Percentiles rank a stretch among this genome's conserved stretches.
phyloP scores from a whole-genome alignment of 225 moss, liverwort and hornwort species.

The Sphagnum tenellum region DNA sequence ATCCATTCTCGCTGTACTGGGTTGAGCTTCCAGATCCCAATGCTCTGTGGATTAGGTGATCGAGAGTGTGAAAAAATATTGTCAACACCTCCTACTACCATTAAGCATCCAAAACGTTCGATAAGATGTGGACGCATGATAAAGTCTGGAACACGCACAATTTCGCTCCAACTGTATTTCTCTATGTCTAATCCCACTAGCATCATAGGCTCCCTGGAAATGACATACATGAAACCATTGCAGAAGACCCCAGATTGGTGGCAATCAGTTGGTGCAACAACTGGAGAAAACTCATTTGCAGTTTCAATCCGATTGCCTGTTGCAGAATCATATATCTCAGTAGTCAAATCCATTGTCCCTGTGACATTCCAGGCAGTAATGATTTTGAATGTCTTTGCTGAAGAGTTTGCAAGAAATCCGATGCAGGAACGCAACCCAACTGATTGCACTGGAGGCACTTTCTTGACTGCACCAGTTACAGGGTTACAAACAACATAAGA shows the following conservation, averaged over 20 bases:
- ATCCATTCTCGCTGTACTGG: neutral
- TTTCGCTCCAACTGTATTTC: constrained; percentile 6
- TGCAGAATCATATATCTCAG: constrained; percentile 5
- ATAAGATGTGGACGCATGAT: constrained; percentile 8
- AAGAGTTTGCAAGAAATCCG: constrained; percentile 1
- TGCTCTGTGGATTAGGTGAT: constrained; percentile 8
- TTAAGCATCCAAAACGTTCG: constrained; percentile 6
- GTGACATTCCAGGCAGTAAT: constrained; percentile 4
- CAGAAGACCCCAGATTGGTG: constrained; percentile 5
- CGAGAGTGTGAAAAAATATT: constrained; percentile 5
- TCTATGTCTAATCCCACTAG: constrained; percentile 8
- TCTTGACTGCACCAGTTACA: neutral
- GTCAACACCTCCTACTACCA: constrained; percentile 11
- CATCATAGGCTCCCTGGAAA: neutral
- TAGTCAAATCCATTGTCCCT: constrained; percentile 1
- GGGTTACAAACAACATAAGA: constrained; percentile 11
- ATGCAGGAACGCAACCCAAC: neutral
- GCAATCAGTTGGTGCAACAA: neutral
- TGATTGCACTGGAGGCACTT: neutral
- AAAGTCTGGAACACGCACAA: constrained; percentile 1
- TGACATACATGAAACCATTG: constrained; percentile 1
- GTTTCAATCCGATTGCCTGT: neutral
- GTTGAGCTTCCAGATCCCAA: constrained; percentile 13
- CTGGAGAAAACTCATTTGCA: neutral
- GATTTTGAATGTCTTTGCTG: constrained; percentile 4